A percentile compares a stretch with the other conserved stretches of the same genome.
These are phyloP conservation scores for Vaccinium macrocarpon DNA, from an alignment of 148 eudicot genomes.

Conservation along the genomic window DNA sequence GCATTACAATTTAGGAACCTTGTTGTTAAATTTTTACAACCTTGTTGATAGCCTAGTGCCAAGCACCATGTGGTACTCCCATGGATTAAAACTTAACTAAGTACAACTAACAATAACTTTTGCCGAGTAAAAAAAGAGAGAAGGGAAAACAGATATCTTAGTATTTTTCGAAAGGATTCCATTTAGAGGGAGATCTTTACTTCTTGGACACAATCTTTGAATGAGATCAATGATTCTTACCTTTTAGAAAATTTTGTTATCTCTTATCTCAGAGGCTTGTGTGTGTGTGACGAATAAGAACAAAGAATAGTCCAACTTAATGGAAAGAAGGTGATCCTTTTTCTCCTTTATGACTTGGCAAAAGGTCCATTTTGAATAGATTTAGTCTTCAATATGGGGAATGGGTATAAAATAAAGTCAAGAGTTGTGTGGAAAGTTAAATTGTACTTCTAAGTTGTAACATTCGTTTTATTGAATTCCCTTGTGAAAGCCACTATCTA, in stretches of 20 bases:
- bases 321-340: slow-evolving; percentile 14
- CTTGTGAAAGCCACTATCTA: not conserved
- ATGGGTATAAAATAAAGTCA: not conserved
- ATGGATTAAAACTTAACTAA: too few species aligned
- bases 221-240: slow-evolving; percentile 2
- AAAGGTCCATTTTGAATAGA: not conserved
- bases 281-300: slow-evolving; percentile 4
- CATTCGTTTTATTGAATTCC: not conserved
- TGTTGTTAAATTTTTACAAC: too few species aligned
- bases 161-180: too few species aligned
- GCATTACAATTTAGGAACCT: too few species aligned
- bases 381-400: not conserved
- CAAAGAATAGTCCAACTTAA: not conserved
- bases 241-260: slow-evolving; percentile 12
- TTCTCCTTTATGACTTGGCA: slow-evolving; percentile 12
- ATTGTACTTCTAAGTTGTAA: not conserved
- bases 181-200: not conserved
- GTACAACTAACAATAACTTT: too few species aligned
- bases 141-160: too few species aligned
- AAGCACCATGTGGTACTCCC: too few species aligned
- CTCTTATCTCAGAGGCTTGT: not conserved
- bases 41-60: too few species aligned
- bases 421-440: not conserved
- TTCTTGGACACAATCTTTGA: slow-evolving; percentile 5
- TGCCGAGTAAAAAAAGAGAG: too few species aligned